Evolutionary conservation across 306 rosid species (phyloP), one percentile per base, ranked within the genome.

Genomic region (Prunus mume): DNA sequence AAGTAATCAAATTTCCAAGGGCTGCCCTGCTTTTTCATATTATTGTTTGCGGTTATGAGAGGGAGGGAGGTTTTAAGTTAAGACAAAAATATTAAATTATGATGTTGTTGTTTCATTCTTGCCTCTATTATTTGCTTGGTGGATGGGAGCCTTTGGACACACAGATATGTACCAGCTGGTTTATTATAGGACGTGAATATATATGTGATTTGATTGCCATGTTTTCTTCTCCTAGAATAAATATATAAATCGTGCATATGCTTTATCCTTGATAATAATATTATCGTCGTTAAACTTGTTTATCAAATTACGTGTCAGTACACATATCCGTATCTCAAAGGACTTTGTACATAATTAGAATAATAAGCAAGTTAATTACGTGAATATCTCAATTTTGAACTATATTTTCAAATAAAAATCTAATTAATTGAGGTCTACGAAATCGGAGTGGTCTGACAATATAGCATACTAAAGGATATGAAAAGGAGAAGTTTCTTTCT

Each of bases 41-140:
- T 11, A 56, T 74, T 54, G 19, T 73, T 25, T 73, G 76, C 69
- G 56, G 76, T 78, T 72, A 67, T 49, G 14, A 24, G 12, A 27
- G 22, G 54, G 13, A 25, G 51, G 61, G 57, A 32, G 11, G 22
- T 5, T 5, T 6, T 10, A 45, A 6, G 68, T 22, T 10, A 38
- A 34, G 81, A 51, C 72, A 69, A 55, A 68, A 58, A 43, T 20
- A 17, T 2, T 24, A 60, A 65, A 32, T 32, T 43, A 56, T 70
- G 55, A 75, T 65, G 78, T 3, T 61, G 68, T 28, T 65, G 68
- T 43, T 65, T 41, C 25, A 3, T 60, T 50, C 24, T 66, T 80
- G 81, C 73, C 76, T 47, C 14, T 71, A 64, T 77, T 72, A 58
- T 58, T 38, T 71, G 67, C n/a, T 67, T 65, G 69, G 61, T 25